Percentiles rank a stretch among this genome's conserved stretches.
phyloP scores from a whole-genome alignment of 2,329 filamentous ascomycete genomes.

The Westerdykella sp. region DNA sequence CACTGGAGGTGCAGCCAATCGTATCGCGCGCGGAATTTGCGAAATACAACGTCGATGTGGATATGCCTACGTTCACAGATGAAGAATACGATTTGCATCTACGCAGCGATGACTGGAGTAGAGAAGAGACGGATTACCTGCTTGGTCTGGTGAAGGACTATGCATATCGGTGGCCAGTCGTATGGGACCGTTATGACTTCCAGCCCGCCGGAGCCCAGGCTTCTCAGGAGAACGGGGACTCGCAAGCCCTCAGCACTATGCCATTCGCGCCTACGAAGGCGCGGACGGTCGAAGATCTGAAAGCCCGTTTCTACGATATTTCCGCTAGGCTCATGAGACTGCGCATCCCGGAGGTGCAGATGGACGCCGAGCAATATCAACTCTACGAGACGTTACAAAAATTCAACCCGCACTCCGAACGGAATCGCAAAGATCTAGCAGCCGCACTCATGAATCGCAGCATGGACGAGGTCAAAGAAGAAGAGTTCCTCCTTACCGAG shows the following conservation, averaged over 20 bases:
- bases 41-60: slow-evolving; percentile 79
- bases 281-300: slow-evolving; percentile 82
- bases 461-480: slow-evolving; percentile 84
- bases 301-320: slow-evolving; percentile 83
- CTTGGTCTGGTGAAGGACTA: slow-evolving; percentile 68
- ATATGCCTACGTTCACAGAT: slow-evolving; percentile 75
- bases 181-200: slow-evolving; percentile 90
- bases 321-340: slow-evolving; percentile 49
- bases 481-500: slow-evolving; percentile 82
- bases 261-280: slow-evolving; percentile 44
- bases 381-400: slow-evolving; percentile 79
- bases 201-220: slow-evolving; percentile 30
- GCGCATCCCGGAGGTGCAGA: slow-evolving; percentile 44
- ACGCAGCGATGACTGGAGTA: slow-evolving; percentile 73
- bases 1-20: slow-evolving; percentile 27
- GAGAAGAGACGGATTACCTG: slow-evolving; percentile 90
- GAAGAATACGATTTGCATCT: slow-evolving; percentile 77
- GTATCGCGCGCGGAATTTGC: slow-evolving; percentile 59
- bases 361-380: slow-evolving; percentile 79
- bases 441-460: slow-evolving; percentile 71
- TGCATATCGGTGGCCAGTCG: slow-evolving; percentile 83
- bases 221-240: slow-evolving; percentile 17
- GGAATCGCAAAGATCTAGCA: slow-evolving; percentile 76
- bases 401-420: slow-evolving; percentile 77
- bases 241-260: slow-evolving; percentile 24